A percentile compares a stretch with the other conserved stretches of the same genome.
These are phyloP conservation scores for Suhomyces taliae DNA, from an alignment of 1,139 yeast genomes.

Conservation along the genomic window DNA sequence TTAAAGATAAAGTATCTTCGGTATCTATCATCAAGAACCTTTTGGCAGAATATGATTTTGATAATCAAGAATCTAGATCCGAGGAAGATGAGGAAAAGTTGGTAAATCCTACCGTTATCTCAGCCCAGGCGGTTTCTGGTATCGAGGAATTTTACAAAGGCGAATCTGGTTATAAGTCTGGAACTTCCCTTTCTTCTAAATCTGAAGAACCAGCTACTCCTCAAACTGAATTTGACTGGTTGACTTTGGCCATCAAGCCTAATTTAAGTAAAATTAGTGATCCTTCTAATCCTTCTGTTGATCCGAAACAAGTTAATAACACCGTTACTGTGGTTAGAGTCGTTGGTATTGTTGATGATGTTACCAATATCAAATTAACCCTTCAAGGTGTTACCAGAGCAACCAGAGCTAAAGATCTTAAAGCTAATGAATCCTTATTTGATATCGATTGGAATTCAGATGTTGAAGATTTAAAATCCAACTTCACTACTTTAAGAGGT, in stretches of 20 bases:
- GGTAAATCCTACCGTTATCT: slow-evolving; percentile 26
- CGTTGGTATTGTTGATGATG: slow-evolving; percentile 49
- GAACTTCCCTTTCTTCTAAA: slow-evolving; percentile 2
- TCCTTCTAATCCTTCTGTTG: slow-evolving; percentile 18
- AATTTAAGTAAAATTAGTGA: slow-evolving; percentile 38
- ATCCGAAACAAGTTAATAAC: slow-evolving; percentile 17
- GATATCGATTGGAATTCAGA: slow-evolving; percentile 29
- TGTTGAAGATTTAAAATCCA: slow-evolving; percentile 19
- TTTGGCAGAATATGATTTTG: slow-evolving; percentile 37
- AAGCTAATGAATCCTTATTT: slow-evolving; percentile 31
- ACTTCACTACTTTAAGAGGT: slow-evolving; percentile 26
- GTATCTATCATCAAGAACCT: slow-evolving; percentile 34
- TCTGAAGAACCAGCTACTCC: slow-evolving; percentile 7
- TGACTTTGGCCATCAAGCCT: slow-evolving; percentile 42
- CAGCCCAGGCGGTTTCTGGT: slow-evolving; percentile 38
- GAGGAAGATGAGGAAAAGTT: slow-evolving; percentile 17
- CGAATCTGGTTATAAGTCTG: slow-evolving; percentile 17
- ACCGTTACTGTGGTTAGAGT: slow-evolving; percentile 51
- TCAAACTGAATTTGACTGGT: slow-evolving; percentile 34
- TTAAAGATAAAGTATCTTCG: slow-evolving; percentile 28
- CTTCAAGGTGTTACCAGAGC: slow-evolving; percentile 54
- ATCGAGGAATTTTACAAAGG: slow-evolving; percentile 28
- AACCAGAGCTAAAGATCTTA: slow-evolving; percentile 10
- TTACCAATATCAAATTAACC: slow-evolving; percentile 46
- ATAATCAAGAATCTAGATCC: slow-evolving; percentile 16